Evolutionary conservation across 2,329 filamentous ascomycete genomes (phyloP).

Genomic region (Fusarium foetens): DNA sequence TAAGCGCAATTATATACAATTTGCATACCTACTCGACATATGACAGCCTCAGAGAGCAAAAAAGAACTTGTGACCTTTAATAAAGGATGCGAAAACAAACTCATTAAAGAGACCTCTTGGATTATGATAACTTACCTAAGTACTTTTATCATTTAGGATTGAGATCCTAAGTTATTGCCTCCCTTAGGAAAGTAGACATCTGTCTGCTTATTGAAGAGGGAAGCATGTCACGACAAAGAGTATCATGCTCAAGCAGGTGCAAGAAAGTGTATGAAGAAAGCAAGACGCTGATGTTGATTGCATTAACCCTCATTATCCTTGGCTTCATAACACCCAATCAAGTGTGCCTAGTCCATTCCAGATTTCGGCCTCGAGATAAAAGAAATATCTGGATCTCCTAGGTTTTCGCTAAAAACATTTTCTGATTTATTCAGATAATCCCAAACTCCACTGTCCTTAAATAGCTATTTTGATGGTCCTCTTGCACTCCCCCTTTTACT

Average conservation of each 20-base stretch:
- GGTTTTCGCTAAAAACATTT: constrained; percentile 13
- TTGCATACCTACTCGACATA: neutral
- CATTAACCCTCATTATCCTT: constrained; percentile 8
- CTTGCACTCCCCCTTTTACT: constrained; percentile 38
- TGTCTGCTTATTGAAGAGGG: neutral
- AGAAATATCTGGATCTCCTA: neutral
- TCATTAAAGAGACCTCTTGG: neutral
- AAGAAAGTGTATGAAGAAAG: neutral
- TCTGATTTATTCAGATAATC: constrained; percentile 7
- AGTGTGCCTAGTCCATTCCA: neutral
- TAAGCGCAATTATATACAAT: no score
- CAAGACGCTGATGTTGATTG: constrained; percentile 7
- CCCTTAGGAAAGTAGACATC: neutral
- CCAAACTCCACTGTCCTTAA: constrained; percentile 18
- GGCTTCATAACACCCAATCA: neutral
- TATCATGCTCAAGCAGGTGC: neutral
- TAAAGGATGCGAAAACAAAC: neutral
- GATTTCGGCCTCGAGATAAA: neutral
- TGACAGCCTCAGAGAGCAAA: neutral
- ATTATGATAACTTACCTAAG: neutral
- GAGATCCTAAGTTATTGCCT: neutral
- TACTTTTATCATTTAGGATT: neutral
- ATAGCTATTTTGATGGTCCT: constrained; percentile 4
- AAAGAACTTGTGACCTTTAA: neutral
- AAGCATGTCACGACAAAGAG: neutral